Evolutionary conservation across 1,139 yeast genomes (phyloP), one percentile per base, ranked within the genome.

Genomic region (Dujonia santamariae): DNA sequence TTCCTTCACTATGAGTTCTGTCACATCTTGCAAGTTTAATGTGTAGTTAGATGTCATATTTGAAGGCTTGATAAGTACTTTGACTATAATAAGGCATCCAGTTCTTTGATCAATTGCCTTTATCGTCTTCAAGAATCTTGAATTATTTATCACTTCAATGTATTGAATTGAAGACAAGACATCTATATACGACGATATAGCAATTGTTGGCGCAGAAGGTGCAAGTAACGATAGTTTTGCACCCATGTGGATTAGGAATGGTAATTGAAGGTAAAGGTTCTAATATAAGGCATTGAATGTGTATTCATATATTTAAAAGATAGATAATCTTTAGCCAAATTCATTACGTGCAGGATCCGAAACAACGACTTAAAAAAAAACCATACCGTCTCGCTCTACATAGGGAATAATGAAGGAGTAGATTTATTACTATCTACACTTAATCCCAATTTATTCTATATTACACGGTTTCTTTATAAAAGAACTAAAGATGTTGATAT

Each of bases 141-240:
- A 80, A 34, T 92, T 81, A 45, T 80, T 80, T 34, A 82, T 71
- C 33, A 86, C 61, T 36, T 82, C 78, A 7, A 83, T 72, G 53
- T 85, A 90, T 47, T 85, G 90, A 33, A 85, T 69, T 40, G 80
- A 78, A 20, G 78, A 78, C 17, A 92, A 65, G 34, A 85, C 87
- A 48, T 85, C 85, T 25, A 92, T 76, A 50, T 90, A 92, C 1
- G 97, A 90, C 21, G 94, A 88, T 4, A 88, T 72, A 9, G 95
- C 96, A 48, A 92, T 86, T 1, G 97, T 85, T 4, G 95, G 90
- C 3, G 97, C 88, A 11, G 92, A 79, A 5, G 96, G 96, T 19
- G 96, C 87, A 52, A 87, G 62, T 31, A 85, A 66, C 4, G 97
- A 88, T 45, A 90, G 64, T 54, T 85, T 84, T 15, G 86, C 87